Evolutionary conservation across 805 yeast species (phyloP).

Genomic region (Candida dendrica): DNA sequence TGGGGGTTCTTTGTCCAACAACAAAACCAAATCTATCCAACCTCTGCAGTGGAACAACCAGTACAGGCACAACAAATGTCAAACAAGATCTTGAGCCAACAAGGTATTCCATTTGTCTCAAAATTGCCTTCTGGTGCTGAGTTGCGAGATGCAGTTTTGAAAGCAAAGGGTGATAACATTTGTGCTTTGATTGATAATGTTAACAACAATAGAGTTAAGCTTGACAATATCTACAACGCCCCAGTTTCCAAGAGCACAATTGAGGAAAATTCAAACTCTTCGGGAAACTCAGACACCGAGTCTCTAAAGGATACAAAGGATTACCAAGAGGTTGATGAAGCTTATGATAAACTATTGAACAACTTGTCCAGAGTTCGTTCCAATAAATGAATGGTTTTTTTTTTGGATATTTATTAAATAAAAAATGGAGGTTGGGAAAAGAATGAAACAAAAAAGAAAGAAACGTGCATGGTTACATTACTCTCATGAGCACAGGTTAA

Average conservation of each 20-base stretch:
- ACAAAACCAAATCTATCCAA: conserved; percentile 33
- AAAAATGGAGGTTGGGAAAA: too few species aligned
- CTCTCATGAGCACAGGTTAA: too few species aligned
- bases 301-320: conserved; percentile 2
- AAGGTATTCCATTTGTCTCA: conserved; percentile 16
- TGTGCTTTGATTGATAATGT: conserved; percentile 62
- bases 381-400: conserved; percentile 30
- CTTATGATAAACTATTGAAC: conserved; percentile 63
- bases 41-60: conserved; percentile 6
- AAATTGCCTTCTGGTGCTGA: conserved; percentile 41
- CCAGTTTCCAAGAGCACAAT: conserved; percentile 15
- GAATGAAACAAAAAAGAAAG: too few species aligned
- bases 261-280: conserved; percentile 3
- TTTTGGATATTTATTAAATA: too few species aligned
- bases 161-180: conserved; percentile 70
- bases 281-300: not conserved
- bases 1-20: conserved; percentile 78
- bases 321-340: conserved; percentile 51
- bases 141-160: conserved; percentile 48
- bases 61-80: not conserved
- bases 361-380: conserved; percentile 61
- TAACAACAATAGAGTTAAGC: conserved; percentile 42
- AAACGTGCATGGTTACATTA: too few species aligned
- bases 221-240: conserved; percentile 41
- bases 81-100: not conserved